Conservation (phyloP, 192 early-diverging fungal species). For the Phycomyces blakesleeanus region DNA sequence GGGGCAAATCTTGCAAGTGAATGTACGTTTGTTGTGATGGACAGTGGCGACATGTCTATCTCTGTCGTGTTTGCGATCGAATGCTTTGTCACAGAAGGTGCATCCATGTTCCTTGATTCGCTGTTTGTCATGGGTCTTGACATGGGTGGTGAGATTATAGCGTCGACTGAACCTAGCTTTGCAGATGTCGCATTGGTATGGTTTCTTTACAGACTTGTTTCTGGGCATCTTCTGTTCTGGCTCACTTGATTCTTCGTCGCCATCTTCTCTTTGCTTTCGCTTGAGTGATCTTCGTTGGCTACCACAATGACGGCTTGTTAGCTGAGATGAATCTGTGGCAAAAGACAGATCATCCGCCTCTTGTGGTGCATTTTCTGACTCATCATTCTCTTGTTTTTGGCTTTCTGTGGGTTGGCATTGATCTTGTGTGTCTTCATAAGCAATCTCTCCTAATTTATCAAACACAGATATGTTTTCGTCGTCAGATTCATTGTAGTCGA, state of each 20-base stretch:
- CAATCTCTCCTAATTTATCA: not conserved
- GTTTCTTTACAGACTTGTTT: conserved; percentile 7
- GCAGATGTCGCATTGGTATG: conserved; percentile 60
- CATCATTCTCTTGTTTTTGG: no score
- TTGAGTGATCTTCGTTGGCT: not conserved
- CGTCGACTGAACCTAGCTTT: conserved; percentile 67
- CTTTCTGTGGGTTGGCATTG: not conserved
- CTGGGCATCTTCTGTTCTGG: not conserved
- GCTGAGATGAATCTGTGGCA: not conserved
- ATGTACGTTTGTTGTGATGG: conserved; percentile 61
- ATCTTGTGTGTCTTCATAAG: not conserved
- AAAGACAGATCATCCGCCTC: not conserved
- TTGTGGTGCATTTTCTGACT: not conserved
- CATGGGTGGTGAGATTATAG: conserved; percentile 80
- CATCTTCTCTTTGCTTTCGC: no score
- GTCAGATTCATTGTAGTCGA: no score
- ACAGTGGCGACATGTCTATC: conserved; percentile 64
- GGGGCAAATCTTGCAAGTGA: conserved; percentile 48
- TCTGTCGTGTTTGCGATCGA: conserved; percentile 75
- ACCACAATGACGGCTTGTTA: not conserved
- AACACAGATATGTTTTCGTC: not conserved
- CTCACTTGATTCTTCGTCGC: not conserved
- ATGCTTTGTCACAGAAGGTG: conserved; percentile 57
- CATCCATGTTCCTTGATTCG: conserved; percentile 58
- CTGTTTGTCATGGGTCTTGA: conserved; percentile 61